phyloP scores from a whole-genome alignment of 2,329 filamentous ascomycete species.

The Achaetomium macrosporum region DNA sequence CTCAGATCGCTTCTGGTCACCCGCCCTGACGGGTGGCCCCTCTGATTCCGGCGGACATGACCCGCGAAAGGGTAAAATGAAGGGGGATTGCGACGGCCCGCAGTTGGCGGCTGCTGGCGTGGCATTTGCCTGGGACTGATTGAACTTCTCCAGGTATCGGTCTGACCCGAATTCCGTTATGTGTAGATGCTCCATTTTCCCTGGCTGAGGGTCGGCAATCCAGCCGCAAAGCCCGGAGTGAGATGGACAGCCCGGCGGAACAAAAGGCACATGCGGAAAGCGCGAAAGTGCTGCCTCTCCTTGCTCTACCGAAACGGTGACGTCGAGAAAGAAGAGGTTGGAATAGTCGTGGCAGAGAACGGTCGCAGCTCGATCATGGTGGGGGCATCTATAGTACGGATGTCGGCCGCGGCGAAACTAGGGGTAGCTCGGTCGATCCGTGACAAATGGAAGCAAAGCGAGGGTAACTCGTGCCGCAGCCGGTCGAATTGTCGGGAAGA shows the following conservation, averaged over 20 bases:
- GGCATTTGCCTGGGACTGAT: slow-evolving; percentile 45
- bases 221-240: slow-evolving; percentile 17
- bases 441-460: background rate
- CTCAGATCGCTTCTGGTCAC: slow-evolving; percentile 25
- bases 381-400: slow-evolving; percentile 25
- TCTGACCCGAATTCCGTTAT: slow-evolving; percentile 62
- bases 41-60: slow-evolving; percentile 18
- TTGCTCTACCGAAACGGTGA: slow-evolving; percentile 20
- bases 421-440: background rate
- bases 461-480: too few species aligned
- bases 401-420: background rate
- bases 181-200: slow-evolving; percentile 54
- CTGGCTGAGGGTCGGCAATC: slow-evolving; percentile 17
- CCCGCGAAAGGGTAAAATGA: slow-evolving; percentile 28
- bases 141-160: slow-evolving; percentile 58
- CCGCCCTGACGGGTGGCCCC: slow-evolving; percentile 18
- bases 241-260: slow-evolving; percentile 14
- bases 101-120: slow-evolving; percentile 1
- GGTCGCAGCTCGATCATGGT: slow-evolving; percentile 31
- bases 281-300: background rate
- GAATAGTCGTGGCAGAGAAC: slow-evolving; percentile 23
- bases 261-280: slow-evolving; percentile 12
- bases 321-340: slow-evolving; percentile 11
- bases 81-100: slow-evolving; percentile 19
- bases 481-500: too few species aligned